Base-by-base conservation (phyloP, 495 filamentous ascomycete species). In the Hyaloscypha bicolor region DNA sequence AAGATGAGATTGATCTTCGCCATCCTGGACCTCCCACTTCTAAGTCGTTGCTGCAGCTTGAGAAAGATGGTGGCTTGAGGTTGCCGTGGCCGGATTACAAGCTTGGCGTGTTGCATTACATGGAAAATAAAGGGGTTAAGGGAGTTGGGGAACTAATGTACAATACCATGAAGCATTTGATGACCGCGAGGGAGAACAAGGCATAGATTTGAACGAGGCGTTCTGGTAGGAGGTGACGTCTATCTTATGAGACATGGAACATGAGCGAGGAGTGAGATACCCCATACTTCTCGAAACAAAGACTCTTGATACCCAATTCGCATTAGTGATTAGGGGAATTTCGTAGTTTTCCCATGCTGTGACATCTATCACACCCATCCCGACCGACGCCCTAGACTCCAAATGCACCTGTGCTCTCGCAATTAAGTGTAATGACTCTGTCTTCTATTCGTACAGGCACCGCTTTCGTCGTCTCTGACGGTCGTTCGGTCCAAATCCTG, bases 21-120 rank as follows among this genome's bases (percentile, higher is more conserved):
- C 86, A 96, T 78, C 83, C 84, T 39, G 93, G 90, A n/a, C 93
- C 93, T 0, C 90, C 93, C 14, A 91, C 89, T 9, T 87, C 91
- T 69, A 80, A 80, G 59, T 87, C 83, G 56, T 78, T 97, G 76
- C 81, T 75, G 55, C 76, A 79, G 21, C 78, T 95, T 42, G 87
- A 83, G 60, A 84, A 81, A 60, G 86, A 86, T n/a, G 91, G 91
- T 1, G 93, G 93, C 1, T 60, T 92, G 29, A 83, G 79, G 64
- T 74, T 94, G 53, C 80, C 78, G 19, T 95, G 89, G 89, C 83
- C 88, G 68, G 89, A 90, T 62, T 97, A 95, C 73, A 80, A 89
- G 58, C 77, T 91, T 2, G 83, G 86, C n/a, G 90, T 95, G 66
- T 77, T 97, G 61, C 81, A 82, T 57, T 88, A 87, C 79, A 75